Conservation (phyloP, 2,329 filamentous ascomycete genomes). For the Xylariaceae sp. region DNA sequence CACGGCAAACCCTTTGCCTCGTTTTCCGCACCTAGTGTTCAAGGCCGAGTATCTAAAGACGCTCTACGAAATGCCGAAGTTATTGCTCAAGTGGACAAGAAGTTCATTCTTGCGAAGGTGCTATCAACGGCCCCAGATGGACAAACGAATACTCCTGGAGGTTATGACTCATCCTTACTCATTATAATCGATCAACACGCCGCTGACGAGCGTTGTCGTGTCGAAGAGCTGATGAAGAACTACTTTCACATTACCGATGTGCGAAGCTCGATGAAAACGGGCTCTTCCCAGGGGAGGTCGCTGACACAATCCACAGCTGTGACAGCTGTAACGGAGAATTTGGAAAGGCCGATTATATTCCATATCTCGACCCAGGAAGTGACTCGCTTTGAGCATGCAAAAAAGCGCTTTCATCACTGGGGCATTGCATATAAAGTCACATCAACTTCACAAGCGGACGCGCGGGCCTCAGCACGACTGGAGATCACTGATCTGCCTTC, state of each 20-base stretch:
- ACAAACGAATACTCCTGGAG: background rate
- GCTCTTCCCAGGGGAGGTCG: background rate
- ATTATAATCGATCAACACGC: conserved; percentile 91
- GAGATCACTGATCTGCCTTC: conserved; percentile 60
- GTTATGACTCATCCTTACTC: conserved; percentile 37
- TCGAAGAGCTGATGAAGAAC: conserved; percentile 64
- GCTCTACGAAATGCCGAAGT: conserved; percentile 58
- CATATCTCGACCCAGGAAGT: conserved; percentile 60
- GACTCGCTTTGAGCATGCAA: conserved; percentile 50
- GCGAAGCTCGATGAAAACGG: conserved; percentile 1
- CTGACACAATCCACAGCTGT: conserved; percentile 2
- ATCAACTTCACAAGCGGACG: conserved; percentile 4
- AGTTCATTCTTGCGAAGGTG: conserved; percentile 76
- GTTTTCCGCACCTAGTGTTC: conserved; percentile 23
- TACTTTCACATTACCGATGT: conserved; percentile 38
- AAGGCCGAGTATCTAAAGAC: conserved; percentile 55
- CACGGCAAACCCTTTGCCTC: conserved; percentile 2
- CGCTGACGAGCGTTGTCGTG: conserved; percentile 79
- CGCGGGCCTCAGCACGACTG: conserved; percentile 27
- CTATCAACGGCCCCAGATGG: conserved; percentile 17
- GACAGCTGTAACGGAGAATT: conserved; percentile 27
- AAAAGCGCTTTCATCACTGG: conserved; percentile 64
- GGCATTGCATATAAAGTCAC: conserved; percentile 62
- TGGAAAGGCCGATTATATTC: conserved; percentile 58
- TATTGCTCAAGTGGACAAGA: conserved; percentile 80